Conservation (phyloP, 495 filamentous ascomycete genomes). For the Aspergillus heteromorphus region DNA sequence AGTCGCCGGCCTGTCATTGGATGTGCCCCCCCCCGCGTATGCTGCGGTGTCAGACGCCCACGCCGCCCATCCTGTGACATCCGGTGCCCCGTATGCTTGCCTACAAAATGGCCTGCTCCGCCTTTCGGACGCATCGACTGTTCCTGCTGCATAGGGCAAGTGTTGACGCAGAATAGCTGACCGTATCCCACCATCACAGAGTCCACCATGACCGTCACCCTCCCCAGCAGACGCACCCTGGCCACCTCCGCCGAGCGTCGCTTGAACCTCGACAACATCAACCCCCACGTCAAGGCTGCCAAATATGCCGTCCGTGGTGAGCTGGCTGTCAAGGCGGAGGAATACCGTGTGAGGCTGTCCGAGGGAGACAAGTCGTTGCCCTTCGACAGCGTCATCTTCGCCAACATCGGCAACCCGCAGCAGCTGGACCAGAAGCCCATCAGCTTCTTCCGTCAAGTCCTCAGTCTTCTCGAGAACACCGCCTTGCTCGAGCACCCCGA, state of each 20-base stretch:
- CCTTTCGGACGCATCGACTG: neutral
- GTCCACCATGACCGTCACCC: constrained; percentile 24
- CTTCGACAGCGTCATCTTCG: constrained; percentile 85
- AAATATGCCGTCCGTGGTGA: constrained; percentile 97
- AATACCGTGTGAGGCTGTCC: constrained; percentile 68
- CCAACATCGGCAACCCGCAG: constrained; percentile 98
- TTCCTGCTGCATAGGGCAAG: neutral
- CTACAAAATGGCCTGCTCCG: neutral
- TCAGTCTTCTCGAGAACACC: constrained; percentile 91
- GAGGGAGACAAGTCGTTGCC: constrained; percentile 63
- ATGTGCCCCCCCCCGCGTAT: neutral
- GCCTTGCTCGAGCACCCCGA: constrained; percentile 71
- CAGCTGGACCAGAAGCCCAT: constrained; percentile 98
- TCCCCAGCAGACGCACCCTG: constrained; percentile 45
- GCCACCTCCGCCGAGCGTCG: constrained; percentile 51
- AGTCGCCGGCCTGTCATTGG: neutral
- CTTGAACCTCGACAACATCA: constrained; percentile 84
- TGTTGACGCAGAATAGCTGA: neutral
- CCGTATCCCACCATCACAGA: constrained; percentile 5
- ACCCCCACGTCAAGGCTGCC: constrained; percentile 73
- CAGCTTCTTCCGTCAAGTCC: constrained; percentile 96
- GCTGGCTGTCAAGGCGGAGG: constrained; percentile 83
- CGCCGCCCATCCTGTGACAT: neutral
- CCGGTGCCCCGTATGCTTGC: neutral
- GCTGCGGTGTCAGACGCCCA: neutral